phyloP scores from a whole-genome alignment of 768 basidiomycete genomes.

The Tulasnella sp. region DNA sequence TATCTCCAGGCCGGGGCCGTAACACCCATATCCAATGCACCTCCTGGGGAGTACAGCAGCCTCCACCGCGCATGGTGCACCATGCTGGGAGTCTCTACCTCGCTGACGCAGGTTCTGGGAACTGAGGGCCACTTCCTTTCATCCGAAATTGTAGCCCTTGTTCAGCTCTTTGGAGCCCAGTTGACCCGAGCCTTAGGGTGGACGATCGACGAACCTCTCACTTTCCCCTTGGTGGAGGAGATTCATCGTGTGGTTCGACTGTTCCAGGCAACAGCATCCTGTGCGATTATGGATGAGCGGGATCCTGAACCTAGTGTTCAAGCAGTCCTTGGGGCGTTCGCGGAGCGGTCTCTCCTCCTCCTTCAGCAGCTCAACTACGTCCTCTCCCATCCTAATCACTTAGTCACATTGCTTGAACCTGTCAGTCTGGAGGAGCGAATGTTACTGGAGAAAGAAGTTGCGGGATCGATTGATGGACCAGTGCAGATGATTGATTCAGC shows the following conservation, averaged over 20 bases:
- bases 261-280: constrained; percentile 60
- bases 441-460: constrained; percentile 50
- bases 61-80: constrained; percentile 73
- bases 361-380: constrained; percentile 86
- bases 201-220: constrained; percentile 71
- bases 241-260: constrained; percentile 67
- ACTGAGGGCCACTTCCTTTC: constrained; percentile 63
- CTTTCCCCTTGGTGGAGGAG: constrained; percentile 67
- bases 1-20: constrained; percentile 68
- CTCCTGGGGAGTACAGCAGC: constrained; percentile 60
- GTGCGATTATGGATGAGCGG: constrained; percentile 30
- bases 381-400: constrained; percentile 80
- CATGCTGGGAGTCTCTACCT: constrained; percentile 71
- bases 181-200: constrained; percentile 66
- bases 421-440: constrained; percentile 62
- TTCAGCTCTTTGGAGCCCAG: constrained; percentile 76
- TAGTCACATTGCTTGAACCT: constrained; percentile 71
- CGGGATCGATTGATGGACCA: constrained; percentile 26
- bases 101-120: constrained; percentile 51
- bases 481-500: constrained; percentile 46
- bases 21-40: constrained; percentile 55
- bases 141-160: constrained; percentile 72
- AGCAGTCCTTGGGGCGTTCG: constrained; percentile 52
- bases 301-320: constrained; percentile 39
- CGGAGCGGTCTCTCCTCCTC: constrained; percentile 53